Base-by-base conservation (phyloP, 148 eudicot genomes). In the Chenopodium album region DNA sequence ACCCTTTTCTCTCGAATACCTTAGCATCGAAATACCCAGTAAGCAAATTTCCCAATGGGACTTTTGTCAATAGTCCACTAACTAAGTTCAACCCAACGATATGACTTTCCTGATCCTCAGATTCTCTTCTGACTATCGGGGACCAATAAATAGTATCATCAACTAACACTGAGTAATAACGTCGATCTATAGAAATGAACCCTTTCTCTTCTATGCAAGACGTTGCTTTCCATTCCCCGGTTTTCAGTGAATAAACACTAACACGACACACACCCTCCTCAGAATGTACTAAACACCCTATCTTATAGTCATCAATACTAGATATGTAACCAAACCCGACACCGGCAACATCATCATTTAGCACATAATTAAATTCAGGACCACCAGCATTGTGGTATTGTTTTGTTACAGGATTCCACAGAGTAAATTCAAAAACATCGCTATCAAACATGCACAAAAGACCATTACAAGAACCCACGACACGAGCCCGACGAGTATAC, bases 71-170 rank as follows among this genome's bases (percentile, higher is more conserved):
- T 3, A 12, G 3, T 17, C 19, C 60, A 54, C 20, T 54, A 1
- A 54, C 19, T 54, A 54, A 54, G 16, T 54, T 54, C 60, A 54
- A 2, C 60, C 66, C 74, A 23, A 81, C 48, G 9, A 81, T 32
- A n/a, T 46, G 12, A 50, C 34, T 2, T 54, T 23, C 9, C 14
- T n/a, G 0, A 19, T 11, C 16, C 9, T 11, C 52, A 7, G 8
- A 7, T 11, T 34, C 37, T 34, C 52, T 48, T 48, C 12, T 1
- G 12, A 7, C 52, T 48, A 9, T 1, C 26, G 75, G 75, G 20
- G 78, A 50, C 83, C 83, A 81, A 29, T 74, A 75, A 44, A 81
- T 1, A 26, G 16, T 48, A 22, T 75, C 79, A 66, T 75, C 66
- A n/a, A 81, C 13, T 23, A 80, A 73, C 19, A 75, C 63, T 14